These are phyloP conservation scores for Candida michaelii DNA, from an alignment of 805 yeast genomes.

Conservation along the genomic window DNA sequence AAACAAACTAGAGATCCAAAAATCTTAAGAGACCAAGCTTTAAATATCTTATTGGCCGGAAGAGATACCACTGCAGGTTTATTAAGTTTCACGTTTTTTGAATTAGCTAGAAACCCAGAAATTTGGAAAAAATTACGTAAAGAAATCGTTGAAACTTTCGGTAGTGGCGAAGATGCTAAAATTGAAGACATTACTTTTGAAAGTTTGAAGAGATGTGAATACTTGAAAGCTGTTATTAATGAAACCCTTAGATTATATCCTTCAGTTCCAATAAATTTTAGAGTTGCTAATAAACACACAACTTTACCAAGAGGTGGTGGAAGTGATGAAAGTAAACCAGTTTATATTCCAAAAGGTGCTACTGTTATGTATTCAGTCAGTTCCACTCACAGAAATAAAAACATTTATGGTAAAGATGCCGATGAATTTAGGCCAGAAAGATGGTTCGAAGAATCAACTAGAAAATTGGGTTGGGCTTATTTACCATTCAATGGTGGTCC, in stretches of 20 bases:
- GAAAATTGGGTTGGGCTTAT: constrained; percentile 46
- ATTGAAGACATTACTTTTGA: constrained; percentile 35
- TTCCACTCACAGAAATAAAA: constrained; percentile 22
- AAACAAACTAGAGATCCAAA: constrained; percentile 37
- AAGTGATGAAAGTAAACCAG: constrained; percentile 23
- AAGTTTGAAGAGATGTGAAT: constrained; percentile 39
- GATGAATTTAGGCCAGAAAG: constrained; percentile 37
- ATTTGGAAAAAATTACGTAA: constrained; percentile 30
- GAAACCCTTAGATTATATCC: constrained; percentile 40
- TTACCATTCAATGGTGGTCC: constrained; percentile 59
- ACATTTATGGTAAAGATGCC: constrained; percentile 35
- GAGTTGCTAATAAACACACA: constrained; percentile 30
- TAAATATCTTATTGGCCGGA: constrained; percentile 42
- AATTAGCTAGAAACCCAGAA: constrained; percentile 35
- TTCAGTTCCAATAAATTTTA: constrained; percentile 30
- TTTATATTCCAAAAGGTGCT: constrained; percentile 20
- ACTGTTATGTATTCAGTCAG: constrained; percentile 21
- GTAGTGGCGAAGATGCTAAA: constrained; percentile 28
- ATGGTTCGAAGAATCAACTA: constrained; percentile 32
- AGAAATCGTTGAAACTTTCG: constrained; percentile 31
- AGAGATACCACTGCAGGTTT: constrained; percentile 45
- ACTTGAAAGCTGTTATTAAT: constrained; percentile 35
- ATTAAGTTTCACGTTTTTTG: constrained; percentile 33
- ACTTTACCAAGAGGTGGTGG: constrained; percentile 37
- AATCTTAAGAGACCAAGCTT: constrained; percentile 37